These are phyloP conservation scores for Panicum hallii DNA, from an alignment of 202 grass and related monocot species.

Conservation along the genomic window DNA sequence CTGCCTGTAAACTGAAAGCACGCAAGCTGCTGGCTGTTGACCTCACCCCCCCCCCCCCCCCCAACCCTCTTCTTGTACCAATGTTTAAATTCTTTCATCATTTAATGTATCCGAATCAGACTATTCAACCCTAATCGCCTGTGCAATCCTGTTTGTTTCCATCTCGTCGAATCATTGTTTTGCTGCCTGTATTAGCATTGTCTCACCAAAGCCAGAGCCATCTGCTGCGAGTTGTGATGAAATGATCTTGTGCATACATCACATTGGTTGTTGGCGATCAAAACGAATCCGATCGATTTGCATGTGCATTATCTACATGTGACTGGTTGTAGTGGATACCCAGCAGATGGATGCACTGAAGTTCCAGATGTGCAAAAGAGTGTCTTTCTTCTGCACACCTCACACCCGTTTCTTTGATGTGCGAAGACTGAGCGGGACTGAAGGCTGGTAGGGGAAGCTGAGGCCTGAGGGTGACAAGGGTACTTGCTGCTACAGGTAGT, in stretches of 20 bases:
- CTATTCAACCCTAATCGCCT: slow-evolving; percentile 25
- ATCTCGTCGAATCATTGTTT: neutral
- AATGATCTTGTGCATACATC: neutral
- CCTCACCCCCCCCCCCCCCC: slow-evolving; percentile 3
- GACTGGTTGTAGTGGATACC: neutral
- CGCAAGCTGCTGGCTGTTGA: slow-evolving; percentile 57
- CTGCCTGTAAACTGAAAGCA: slow-evolving; percentile 52
- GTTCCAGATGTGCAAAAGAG: neutral
- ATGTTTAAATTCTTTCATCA: slow-evolving; percentile 45
- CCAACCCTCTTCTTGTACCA: slow-evolving; percentile 33
- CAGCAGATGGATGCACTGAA: slow-evolving; percentile 25
- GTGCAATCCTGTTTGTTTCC: neutral
- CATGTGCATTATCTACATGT: slow-evolving; percentile 20
- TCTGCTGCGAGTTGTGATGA: neutral
- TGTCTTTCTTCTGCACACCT: neutral
- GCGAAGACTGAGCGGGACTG: slow-evolving; percentile 11
- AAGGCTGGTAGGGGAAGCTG: slow-evolving; percentile 13
- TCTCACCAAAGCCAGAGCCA: neutral
- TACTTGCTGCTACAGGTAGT: no score
- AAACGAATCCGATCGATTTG: neutral
- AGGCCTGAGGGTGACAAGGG: slow-evolving; percentile 36
- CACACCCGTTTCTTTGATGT: slow-evolving; percentile 42
- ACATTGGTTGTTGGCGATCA: slow-evolving; percentile 33
- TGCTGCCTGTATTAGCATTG: neutral
- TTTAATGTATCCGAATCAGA: slow-evolving; percentile 44